Base-by-base conservation (phyloP, 805 yeast species). In the Debaryomyces prosopidis region DNA sequence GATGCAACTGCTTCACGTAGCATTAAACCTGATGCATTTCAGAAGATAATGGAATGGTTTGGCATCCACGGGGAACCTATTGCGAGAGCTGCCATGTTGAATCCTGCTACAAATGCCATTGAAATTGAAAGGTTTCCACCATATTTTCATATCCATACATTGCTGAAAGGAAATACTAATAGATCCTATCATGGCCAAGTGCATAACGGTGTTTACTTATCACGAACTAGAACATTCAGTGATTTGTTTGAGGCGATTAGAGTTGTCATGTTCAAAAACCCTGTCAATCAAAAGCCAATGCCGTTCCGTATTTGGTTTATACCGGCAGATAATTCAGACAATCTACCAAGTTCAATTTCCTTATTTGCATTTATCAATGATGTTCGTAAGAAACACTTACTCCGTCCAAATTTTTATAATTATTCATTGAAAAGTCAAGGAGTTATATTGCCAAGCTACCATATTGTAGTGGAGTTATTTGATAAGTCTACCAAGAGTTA, bases 11-110 rank as follows among this genome's bases (percentile, higher is more conserved):
- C 46, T 6, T 50, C 56, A 10, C 50, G 48, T 34, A 49, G 51
- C 34, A 62, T 84, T 0, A 65, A 79, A 0, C 75, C 75, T 5
- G 60, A 65, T 4, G 69, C 77, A 2, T 84, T 79, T 51, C 54
- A 68, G 2, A 56, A 68, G 46, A 59, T 85, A 8, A 61, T 58
- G 1, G 66, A 69, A 27, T 79, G 85, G 83, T 84, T 82, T 59
- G 87, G 86, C 0, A 41, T 78, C 17, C 56, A 62, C 1, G 72
- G 74, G 0, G 58, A 48, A 6, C 71, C 75, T 1, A 65, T 71
- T 8, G 47, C 64, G 5, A 60, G 76, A 40, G 57, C 59, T 17
- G 43, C 71, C 4, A 46, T 64, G 5, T 37, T 53, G 3, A 60
- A 65, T 43, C 49, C 50, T 2, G 53, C 52, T 14, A 57, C 63